Base-by-base conservation (phyloP, 805 yeast genomes). In the Nakazawaea peltata region DNA sequence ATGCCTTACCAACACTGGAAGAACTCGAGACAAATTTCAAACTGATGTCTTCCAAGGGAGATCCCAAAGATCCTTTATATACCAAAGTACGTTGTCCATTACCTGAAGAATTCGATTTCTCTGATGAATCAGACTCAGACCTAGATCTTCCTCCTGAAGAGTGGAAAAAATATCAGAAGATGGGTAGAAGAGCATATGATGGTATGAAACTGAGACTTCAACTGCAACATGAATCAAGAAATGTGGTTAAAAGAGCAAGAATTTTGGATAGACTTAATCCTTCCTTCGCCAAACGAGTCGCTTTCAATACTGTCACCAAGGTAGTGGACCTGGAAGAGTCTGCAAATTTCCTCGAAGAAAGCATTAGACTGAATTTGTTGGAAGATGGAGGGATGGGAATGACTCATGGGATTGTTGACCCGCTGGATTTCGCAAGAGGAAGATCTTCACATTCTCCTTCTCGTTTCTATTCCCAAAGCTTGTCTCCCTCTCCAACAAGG, bases 371-470 rank as follows among this genome's bases (percentile, higher is more conserved):
- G 34, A 21, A 12, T 17, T 24, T 37, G 13, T 7, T 37, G 33
- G 40, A 37, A 11, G 40, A 32, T 26, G 41, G 41, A 7, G 41
- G 41, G 5, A 37, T 33, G 37, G 41, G 41, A 10, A 13, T 33
- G 19, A 17, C 24, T 6, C 36, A 21, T 19, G 28, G 32, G 11
- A 6, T 33, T n/a, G 18, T 26, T 12, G 34, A 37, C 11, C 41
- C 37, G 16, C 25, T 23, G 15, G 31, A 24, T 5, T 37, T 19
- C 14, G 9, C 30, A 4, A 22, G 40, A 27, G 36, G 36, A 2
- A 15, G 36, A 7, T 5, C 29, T 8, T 21, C 23, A 10, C 12
- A 17, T 3, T 10, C 26, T 5, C 19, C 34, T 3, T 4, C 4
- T 13, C 9, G 21, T 10, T 10, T 21, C 10, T n/a, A n/a, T n/a